Evolutionary conservation across 257 asterid species (phyloP).

Genomic region (Anisodus acutangulus): DNA sequence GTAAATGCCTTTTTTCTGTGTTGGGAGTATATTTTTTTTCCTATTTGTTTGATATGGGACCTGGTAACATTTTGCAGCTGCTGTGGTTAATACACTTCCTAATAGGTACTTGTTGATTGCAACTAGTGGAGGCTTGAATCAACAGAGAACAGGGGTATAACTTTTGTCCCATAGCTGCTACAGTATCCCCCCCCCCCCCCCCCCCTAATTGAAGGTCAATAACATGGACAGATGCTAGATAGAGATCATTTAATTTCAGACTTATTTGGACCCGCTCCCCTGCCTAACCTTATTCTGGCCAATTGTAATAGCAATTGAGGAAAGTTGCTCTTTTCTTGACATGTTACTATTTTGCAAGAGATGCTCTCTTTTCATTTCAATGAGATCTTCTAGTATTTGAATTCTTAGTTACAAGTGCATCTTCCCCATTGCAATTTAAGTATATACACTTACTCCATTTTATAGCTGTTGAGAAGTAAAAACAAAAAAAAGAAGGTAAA

Average conservation of each 20-base stretch:
- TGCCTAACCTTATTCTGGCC: background rate
- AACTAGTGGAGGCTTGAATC: slow-evolving; percentile 86
- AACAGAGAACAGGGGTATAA: slow-evolving; percentile 84
- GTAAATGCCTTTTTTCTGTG: background rate
- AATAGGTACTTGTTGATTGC: slow-evolving; percentile 66
- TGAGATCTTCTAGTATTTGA: background rate
- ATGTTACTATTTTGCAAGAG: background rate
- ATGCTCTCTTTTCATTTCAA: background rate
- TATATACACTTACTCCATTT: background rate
- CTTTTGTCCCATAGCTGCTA: background rate
- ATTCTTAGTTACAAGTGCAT: background rate
- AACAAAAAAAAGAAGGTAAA: background rate
- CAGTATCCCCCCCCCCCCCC: background rate
- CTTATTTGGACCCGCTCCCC: background rate
- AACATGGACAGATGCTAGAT: background rate
- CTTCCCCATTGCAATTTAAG: background rate
- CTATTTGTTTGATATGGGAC: slow-evolving; percentile 23
- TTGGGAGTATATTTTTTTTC: background rate
- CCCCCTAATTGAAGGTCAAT: background rate
- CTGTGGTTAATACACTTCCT: slow-evolving; percentile 44
- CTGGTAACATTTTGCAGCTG: slow-evolving; percentile 45
- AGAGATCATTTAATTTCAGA: background rate
- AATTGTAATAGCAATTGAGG: background rate
- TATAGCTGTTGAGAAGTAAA: background rate
- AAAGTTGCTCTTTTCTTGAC: background rate